Evolutionary conservation across 495 filamentous ascomycete genomes (phyloP), one percentile per base, ranked within the genome.

Genomic region (Pyrenula aspistea): DNA sequence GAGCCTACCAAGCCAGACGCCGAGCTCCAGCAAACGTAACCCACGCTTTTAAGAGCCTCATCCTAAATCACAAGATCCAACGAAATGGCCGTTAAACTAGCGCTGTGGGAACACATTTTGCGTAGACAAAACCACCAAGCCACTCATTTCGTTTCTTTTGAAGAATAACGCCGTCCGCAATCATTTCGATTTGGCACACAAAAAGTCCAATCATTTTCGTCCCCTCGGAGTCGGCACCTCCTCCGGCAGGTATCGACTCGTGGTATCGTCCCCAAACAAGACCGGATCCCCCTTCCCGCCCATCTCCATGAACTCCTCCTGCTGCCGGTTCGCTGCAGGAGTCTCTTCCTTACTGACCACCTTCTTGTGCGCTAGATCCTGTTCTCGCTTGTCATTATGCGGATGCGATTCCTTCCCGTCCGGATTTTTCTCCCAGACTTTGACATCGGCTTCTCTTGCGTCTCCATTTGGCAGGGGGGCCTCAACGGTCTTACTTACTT

Each of bases 271-370:
- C 8, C 77, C 83, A 63, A 83, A 95, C 19, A 96, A 69, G 23
- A 77, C 68, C 60, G 88, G 80, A 67, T 96, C 91, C 1, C 89
- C 91, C 63, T 86, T 87, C 2, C 88, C 87, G 31, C 91, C 91
- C 67, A 93, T 71, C 53, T 84, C 80, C 63, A 86, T 80, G 57
- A 95, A 96, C 59, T 92, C 87, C 12, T 78, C 74, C 0, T 89
- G 79, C 49, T 77, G 77, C 25, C 89, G 77, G 47, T 82, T 72
- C 11, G 79, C 76, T 11, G 79, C 81, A 0, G 89, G 89, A 2
- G 78, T 75, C 1, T 71, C 65, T 68, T 93, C 88, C 8, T 58
- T 67, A 50, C 57, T 55, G 12, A 62, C 57, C 0, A 56, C 42
- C 24, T 48, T 53, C 51, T 57, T 59, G 24, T 22, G 23, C 25